Percentiles rank a stretch among this genome's conserved stretches.
phyloP scores from a whole-genome alignment of 495 filamentous ascomycete species.

The Xylaria curta region DNA sequence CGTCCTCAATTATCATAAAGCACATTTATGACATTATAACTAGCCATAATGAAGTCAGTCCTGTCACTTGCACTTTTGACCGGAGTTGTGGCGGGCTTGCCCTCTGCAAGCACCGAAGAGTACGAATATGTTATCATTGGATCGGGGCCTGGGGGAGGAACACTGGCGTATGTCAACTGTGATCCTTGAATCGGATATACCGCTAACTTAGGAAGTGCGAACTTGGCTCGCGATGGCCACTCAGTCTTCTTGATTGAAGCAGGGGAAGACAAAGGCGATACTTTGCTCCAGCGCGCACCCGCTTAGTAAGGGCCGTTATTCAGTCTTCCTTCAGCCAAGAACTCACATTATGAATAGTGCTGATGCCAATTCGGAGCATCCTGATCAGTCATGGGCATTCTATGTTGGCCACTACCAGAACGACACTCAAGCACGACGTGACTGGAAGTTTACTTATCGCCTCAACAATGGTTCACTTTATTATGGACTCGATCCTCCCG shows the following conservation, averaged over 20 bases:
- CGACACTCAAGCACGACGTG: slow-evolving; percentile 38
- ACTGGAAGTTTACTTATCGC: slow-evolving; percentile 44
- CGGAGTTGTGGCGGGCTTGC: not conserved
- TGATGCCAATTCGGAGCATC: slow-evolving; percentile 37
- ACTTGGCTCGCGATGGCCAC: slow-evolving; percentile 57
- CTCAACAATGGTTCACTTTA: slow-evolving; percentile 44
- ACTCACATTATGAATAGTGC: slow-evolving; percentile 1
- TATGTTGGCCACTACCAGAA: slow-evolving; percentile 52
- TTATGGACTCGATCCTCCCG: slow-evolving; percentile 44
- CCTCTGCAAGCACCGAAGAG: not conserved
- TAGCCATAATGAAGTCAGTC: not conserved
- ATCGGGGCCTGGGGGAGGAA: slow-evolving; percentile 63
- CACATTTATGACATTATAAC: not conserved
- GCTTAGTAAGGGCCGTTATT: not conserved
- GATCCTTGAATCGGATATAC: not conserved
- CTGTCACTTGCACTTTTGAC: not conserved
- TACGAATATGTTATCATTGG: slow-evolving; percentile 68
- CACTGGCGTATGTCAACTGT: slow-evolving; percentile 50
- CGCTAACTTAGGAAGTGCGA: not conserved
- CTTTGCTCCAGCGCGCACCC: not conserved
- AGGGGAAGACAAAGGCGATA: slow-evolving; percentile 43
- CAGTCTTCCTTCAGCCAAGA: not conserved
- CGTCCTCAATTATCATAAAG: not conserved
- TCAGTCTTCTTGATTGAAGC: slow-evolving; percentile 63
- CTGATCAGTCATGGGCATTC: slow-evolving; percentile 49